Evolutionary conservation across 768 basidiomycete genomes (phyloP), one percentile per base, ranked within the genome.

Genomic region (Lentinus tigrinus): DNA sequence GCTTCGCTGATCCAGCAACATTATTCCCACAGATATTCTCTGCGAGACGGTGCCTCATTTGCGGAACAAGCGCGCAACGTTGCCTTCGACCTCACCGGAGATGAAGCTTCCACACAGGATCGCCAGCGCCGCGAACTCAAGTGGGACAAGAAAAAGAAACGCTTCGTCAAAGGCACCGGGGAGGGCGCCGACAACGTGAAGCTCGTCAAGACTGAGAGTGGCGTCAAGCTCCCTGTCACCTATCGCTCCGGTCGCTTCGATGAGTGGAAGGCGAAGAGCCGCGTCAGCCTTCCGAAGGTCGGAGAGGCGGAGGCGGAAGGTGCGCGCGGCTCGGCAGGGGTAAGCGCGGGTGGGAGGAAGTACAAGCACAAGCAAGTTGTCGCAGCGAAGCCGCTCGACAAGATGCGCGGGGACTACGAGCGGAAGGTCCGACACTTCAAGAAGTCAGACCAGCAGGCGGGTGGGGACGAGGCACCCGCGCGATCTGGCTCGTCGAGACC

Each of bases 141-240:
- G 27, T 99, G 97, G 97, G 95, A 98, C 74, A 91, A 92, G 68
- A 95, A 95, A 76, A 95, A 92, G 75, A 97, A 97, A 72, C 93
- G 89, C 67, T 97, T 97, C 63, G 78, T 96, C 40, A 85, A 90
- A 65, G 93, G 93, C 4, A 89, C 86, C 54, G 91, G 93, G 11
- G 79, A 75, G 43, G 96, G 94, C 19, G 84, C 94, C 8, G 94
- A 98, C 71, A 97, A 98, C 70, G 80, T 96, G 65, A 98, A 97
- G 73, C 80, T 98, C 63, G 89, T 99, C 65, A 85, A 84, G 64
- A 94, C 94, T 0, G 97, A 99, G 73, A 94, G 88, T 65, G 97
- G 97, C 3, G 85, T 88, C 16, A 85, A 89, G 47, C 79, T 99
- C 19, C 96, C 97, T 3, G 94, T 94, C 3, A 88, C 88, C 10